Conservation (phyloP, 1,284 basidiomycete species). For the Polyporus tsugae region DNA sequence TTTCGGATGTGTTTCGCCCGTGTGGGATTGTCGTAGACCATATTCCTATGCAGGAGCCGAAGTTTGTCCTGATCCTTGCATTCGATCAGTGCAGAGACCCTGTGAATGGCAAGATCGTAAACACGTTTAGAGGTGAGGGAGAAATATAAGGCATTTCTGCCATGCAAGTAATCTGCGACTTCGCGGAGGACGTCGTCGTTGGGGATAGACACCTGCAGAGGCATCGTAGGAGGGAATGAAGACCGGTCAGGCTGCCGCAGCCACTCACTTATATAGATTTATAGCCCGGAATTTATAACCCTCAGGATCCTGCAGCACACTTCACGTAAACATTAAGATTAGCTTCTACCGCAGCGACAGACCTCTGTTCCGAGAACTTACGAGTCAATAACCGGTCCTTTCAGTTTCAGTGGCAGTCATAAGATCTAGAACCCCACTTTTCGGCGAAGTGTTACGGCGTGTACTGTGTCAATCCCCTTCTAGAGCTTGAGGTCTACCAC, state of each 20-base stretch:
- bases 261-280: no score
- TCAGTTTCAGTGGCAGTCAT: no score
- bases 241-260: background rate
- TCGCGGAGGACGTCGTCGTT: slow-evolving; percentile 18
- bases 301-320: no score
- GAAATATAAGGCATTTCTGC: slow-evolving; percentile 17
- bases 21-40: background rate
- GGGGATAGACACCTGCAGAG: background rate
- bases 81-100: slow-evolving; percentile 5
- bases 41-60: background rate
- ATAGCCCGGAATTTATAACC: no score
- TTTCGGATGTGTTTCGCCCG: background rate
- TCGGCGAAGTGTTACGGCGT: no score
- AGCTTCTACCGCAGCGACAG: no score
- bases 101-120: slow-evolving; percentile 9
- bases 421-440: no score
- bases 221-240: background rate
- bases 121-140: slow-evolving; percentile 15
- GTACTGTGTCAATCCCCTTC: no score
- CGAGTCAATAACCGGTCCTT: no score
- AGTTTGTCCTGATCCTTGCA: background rate
- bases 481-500: no score
- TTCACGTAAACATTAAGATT: no score
- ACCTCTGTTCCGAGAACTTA: no score
- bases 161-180: slow-evolving; percentile 8